phyloP scores from a whole-genome alignment of 345 rosid species.

The Hibiscus trionum region DNA sequence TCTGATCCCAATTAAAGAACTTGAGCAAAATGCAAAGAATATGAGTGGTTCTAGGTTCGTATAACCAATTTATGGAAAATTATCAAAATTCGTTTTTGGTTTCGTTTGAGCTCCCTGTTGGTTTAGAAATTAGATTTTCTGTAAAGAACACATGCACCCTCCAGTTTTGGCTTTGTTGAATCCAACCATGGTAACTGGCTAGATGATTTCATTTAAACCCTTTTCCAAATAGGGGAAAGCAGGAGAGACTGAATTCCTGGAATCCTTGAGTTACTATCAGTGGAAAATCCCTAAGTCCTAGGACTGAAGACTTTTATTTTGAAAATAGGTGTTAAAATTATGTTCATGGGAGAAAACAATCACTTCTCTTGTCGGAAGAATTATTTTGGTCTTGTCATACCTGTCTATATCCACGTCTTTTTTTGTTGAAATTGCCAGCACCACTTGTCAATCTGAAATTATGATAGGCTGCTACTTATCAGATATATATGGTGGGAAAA shows the following conservation, averaged over 20 bases:
- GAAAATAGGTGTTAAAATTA: background rate
- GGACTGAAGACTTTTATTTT: background rate
- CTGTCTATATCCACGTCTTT: background rate
- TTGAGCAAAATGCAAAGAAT: background rate
- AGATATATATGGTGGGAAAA: background rate
- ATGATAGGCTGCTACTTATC: background rate
- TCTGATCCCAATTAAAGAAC: background rate
- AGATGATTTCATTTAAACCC: background rate
- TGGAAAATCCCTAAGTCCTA: background rate
- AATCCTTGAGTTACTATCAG: background rate
- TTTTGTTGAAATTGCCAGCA: background rate
- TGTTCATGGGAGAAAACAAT: background rate
- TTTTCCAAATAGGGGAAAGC: background rate
- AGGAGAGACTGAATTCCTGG: background rate
- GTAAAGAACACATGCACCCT: background rate
- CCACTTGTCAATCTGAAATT: background rate
- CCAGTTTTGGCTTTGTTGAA: background rate
- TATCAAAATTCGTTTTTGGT: background rate
- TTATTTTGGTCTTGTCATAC: background rate
- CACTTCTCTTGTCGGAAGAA: background rate
- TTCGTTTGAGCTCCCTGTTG: background rate
- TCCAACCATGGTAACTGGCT: background rate
- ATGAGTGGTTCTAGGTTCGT: background rate
- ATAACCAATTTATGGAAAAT: background rate
- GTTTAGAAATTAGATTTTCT: background rate